These are phyloP conservation scores for Fraxinus sp. DNA, from an alignment of 305 asterid genomes.

Conservation along the genomic window DNA sequence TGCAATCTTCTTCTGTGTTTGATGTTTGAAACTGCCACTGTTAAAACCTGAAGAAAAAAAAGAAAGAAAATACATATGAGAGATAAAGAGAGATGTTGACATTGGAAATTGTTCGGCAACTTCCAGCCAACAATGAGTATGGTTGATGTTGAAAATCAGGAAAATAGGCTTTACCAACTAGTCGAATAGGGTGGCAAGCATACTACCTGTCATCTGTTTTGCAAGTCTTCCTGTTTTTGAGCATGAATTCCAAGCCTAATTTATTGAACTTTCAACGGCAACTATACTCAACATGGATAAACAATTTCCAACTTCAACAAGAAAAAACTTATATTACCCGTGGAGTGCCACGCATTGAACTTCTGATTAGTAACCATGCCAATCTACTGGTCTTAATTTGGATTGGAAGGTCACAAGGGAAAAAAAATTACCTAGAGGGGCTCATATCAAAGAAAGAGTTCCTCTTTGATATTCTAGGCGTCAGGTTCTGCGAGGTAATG, in stretches of 20 bases:
- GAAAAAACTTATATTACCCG: slow-evolving; percentile 32
- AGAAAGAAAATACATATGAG: not conserved
- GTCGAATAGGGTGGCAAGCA: not conserved
- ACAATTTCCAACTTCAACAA: not conserved
- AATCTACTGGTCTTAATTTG: slow-evolving; percentile 9
- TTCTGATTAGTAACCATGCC: slow-evolving; percentile 6
- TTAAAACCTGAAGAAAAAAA: not conserved
- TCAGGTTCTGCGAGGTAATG: slow-evolving; percentile 41
- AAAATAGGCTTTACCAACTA: not conserved
- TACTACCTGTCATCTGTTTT: not conserved
- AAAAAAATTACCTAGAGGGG: slow-evolving; percentile 16
- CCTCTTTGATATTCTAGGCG: slow-evolving; percentile 25
- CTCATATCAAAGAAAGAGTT: slow-evolving; percentile 8
- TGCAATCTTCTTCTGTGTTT: not conserved
- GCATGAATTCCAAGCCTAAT: not conserved
- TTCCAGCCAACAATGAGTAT: not conserved
- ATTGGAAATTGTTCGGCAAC: not conserved
- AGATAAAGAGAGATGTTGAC: not conserved
- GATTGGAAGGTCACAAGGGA: slow-evolving; percentile 16
- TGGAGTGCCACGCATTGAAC: slow-evolving; percentile 14
- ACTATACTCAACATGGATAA: not conserved
- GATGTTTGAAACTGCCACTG: slow-evolving; percentile 1
- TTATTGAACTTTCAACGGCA: not conserved
- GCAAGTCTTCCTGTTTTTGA: not conserved
- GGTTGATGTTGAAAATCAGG: not conserved